Base-by-base conservation (phyloP, 2,329 filamentous ascomycete species). In the Penicillium corylophilum region DNA sequence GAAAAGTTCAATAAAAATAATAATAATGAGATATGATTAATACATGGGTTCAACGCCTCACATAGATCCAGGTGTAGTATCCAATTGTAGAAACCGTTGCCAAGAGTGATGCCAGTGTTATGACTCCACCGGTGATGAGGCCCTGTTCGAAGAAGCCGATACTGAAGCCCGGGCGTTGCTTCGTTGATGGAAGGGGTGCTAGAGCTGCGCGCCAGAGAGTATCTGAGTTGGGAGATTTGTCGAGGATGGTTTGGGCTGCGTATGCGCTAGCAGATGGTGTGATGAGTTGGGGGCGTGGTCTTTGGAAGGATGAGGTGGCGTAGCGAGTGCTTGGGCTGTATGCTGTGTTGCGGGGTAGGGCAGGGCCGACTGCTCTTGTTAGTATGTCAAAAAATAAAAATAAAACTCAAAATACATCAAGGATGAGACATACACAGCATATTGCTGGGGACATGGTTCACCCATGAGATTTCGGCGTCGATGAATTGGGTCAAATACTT, bases 401-500 rank as follows among this genome's bases (percentile, higher is more conserved):
- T n/a, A n/a, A n/a, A n/a, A n/a, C n/a, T 29, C n/a, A 31, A 12
- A 45, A 35, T 23, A 39, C 0, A 18, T 9, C 15, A 10, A 16
- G n/a, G 15, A 26, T 22, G 43, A 33, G 67, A 28, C 47, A 65
- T 65, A 64, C 76, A 60, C 4, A 86, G 75, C 2, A 86, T 69
- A 29, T 80, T 74, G 2, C 70, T 55, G 0, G 83, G 83, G 6
- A 86, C 74, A 46, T 83, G 78, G 63, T 86, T 86, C 49, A 82
- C 70, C 61, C 79, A 81, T 0, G 79, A 77, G 0, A 77, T 63
- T 12, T 77, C 69, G 2, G 81, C 72, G 8, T 73, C 61, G 31
- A 85, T 68, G 64, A 81, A 84, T 56, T 86, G 81, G 7, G 75
- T 73, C 4, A 86, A 71, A 55, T 86, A 87, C 63, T 86, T 86